Evolutionary conservation across 129 eudicot species (phyloP).

Genomic region (Escallonia herrerae): DNA sequence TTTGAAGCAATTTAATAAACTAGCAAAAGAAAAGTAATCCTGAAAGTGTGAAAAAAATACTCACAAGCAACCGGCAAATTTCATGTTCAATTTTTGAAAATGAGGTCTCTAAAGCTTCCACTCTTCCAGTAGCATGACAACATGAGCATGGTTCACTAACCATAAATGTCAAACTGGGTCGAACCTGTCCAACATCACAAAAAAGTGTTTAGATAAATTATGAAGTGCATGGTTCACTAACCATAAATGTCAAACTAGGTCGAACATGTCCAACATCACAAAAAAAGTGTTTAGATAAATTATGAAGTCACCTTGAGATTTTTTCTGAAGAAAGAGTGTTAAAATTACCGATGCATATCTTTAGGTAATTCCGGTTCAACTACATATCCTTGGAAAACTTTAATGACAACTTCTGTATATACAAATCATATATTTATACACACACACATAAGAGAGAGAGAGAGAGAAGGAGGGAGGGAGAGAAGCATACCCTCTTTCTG

Average conservation of each 20-base stretch:
- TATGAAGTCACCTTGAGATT: not conserved
- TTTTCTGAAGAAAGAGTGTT: not conserved
- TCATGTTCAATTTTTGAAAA: conserved; percentile 91
- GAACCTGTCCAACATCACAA: conserved; percentile 45
- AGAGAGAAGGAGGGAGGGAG: not conserved
- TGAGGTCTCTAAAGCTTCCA: conserved; percentile 94
- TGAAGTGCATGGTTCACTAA: conserved; percentile 88
- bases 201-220: not conserved
- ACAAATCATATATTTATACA: no score
- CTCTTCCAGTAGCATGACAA: conserved; percentile 97
- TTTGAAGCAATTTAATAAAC: not conserved
- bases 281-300: not conserved
- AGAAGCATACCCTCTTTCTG: conserved; percentile 67
- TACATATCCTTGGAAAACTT: not conserved
- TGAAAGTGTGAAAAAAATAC: conserved; percentile 17
- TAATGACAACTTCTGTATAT: not conserved
- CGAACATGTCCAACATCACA: conserved; percentile 52
- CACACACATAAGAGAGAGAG: no score
- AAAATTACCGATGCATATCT: not conserved
- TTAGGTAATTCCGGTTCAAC: not conserved
- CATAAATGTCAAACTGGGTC: conserved; percentile 94
- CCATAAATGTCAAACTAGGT: conserved; percentile 91
- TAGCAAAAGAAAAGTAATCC: not conserved
- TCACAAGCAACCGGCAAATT: conserved; percentile 83
- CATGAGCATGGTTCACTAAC: conserved; percentile 89